Conservation (phyloP, 2,329 filamentous ascomycete genomes). For the Hypoxylon sp. region DNA sequence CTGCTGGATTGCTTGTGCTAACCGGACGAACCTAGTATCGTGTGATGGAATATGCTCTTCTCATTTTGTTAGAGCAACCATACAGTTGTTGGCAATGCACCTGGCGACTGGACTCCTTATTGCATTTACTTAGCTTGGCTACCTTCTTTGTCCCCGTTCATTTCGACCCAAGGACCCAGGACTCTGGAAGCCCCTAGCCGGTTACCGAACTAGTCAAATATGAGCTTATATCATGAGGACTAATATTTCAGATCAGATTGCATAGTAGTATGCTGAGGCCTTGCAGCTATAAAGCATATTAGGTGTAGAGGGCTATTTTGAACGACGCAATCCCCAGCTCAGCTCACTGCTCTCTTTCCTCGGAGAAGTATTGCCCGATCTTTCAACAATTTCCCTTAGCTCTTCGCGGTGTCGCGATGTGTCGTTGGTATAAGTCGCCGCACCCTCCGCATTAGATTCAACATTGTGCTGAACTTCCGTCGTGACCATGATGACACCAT, state of each 20-base stretch:
- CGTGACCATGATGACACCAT: slow-evolving; percentile 37
- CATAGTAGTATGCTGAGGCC: neutral
- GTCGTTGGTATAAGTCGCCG: slow-evolving; percentile 5
- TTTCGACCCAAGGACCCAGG: neutral
- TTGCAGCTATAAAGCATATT: slow-evolving; percentile 3
- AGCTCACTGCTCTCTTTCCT: slow-evolving; percentile 3
- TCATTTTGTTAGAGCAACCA: neutral
- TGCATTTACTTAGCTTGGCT: too few species aligned
- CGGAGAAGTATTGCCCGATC: neutral
- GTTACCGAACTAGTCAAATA: neutral
- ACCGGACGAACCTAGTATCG: neutral
- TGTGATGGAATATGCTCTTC: neutral
- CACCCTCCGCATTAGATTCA: slow-evolving; percentile 21
- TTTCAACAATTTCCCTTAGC: slow-evolving; percentile 8
- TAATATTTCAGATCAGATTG: neutral
- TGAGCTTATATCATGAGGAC: neutral
- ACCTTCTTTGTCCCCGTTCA: too few species aligned
- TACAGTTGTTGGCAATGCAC: too few species aligned
- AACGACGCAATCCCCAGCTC: slow-evolving; percentile 28
- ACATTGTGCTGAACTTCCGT: slow-evolving; percentile 33
- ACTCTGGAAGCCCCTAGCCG: neutral
- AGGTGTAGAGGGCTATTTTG: slow-evolving; percentile 13
- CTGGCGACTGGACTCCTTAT: too few species aligned
- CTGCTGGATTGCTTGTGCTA: neutral
- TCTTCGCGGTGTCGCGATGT: slow-evolving; percentile 14